A percentile compares a stretch with the other conserved stretches of the same genome.
These are phyloP conservation scores for Backusella macrospora DNA, from an alignment of 192 early-diverging fungal genomes.

Conservation along the genomic window DNA sequence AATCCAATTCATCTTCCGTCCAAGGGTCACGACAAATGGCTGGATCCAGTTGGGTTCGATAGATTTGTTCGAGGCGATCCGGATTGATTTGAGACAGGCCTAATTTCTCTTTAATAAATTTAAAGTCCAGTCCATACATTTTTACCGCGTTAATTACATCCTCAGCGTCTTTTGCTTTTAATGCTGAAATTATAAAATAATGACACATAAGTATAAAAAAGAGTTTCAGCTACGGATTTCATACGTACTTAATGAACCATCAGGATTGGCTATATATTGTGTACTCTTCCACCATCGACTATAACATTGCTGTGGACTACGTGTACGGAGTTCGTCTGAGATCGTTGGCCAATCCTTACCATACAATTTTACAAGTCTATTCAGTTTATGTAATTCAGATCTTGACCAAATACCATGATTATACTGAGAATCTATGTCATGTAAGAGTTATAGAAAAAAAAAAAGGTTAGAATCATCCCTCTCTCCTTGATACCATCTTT, in stretches of 20 bases:
- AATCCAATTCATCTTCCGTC: neutral
- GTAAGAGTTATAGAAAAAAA: neutral
- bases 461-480: neutral
- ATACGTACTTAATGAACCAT: neutral
- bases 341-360: neutral
- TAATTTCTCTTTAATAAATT: neutral
- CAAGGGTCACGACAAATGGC: neutral
- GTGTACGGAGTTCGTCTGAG: neutral
- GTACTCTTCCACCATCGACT: neutral
- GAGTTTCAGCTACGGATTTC: neutral
- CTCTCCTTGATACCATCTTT: neutral
- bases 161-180: neutral
- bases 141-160: neutral
- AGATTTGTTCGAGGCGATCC: neutral
- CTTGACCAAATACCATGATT: neutral
- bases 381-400: neutral
- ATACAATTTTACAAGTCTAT: neutral
- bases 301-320: neutral
- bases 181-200: neutral
- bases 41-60: slow-evolving; percentile 14
- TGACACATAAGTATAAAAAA: neutral
- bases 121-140: neutral
- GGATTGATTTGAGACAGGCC: neutral
- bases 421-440: neutral
- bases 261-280: neutral